Conservation (phyloP, 495 filamentous ascomycete genomes). For the Talaromyces liani region DNA sequence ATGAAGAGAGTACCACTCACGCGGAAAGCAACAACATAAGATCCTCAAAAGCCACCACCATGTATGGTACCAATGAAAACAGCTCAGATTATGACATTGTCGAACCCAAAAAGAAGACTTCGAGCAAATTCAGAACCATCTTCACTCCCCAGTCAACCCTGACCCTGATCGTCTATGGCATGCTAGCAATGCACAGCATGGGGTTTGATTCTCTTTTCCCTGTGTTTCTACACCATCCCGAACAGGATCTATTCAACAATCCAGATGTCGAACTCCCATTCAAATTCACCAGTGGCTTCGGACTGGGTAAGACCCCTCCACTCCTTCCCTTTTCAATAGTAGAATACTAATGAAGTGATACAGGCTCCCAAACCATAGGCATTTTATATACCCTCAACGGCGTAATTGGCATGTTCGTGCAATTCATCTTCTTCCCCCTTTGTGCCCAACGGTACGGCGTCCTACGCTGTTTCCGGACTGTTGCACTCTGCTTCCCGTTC, state of each 20-base stretch:
- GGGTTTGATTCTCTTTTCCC: slow-evolving; percentile 76
- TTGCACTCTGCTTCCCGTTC: slow-evolving; percentile 20
- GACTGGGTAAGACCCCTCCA: too few relatives aligned
- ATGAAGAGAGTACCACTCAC: neutral
- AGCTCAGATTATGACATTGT: neutral
- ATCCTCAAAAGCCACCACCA: neutral
- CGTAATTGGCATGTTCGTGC: slow-evolving; percentile 60
- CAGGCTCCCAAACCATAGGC: slow-evolving; percentile 61
- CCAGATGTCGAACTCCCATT: slow-evolving; percentile 60
- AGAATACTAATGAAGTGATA: neutral
- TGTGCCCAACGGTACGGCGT: slow-evolving; percentile 63
- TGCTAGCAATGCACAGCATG: slow-evolving; percentile 68
- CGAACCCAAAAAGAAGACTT: slow-evolving; percentile 17
- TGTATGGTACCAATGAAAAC: neutral
- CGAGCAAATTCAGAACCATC: slow-evolving; percentile 52
- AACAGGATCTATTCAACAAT: slow-evolving; percentile 43
- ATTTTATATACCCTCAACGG: slow-evolving; percentile 71
- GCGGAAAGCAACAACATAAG: neutral
- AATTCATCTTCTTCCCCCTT: slow-evolving; percentile 72
- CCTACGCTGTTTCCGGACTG: slow-evolving; percentile 56
- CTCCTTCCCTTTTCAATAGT: neutral
- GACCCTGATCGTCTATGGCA: slow-evolving; percentile 66
- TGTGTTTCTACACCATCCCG: slow-evolving; percentile 72
- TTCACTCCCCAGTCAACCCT: slow-evolving; percentile 70
- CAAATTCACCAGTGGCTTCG: slow-evolving; percentile 73